Evolutionary conservation across 176 grass and related monocot genomes (phyloP).

Genomic region (Puya raimondii): DNA sequence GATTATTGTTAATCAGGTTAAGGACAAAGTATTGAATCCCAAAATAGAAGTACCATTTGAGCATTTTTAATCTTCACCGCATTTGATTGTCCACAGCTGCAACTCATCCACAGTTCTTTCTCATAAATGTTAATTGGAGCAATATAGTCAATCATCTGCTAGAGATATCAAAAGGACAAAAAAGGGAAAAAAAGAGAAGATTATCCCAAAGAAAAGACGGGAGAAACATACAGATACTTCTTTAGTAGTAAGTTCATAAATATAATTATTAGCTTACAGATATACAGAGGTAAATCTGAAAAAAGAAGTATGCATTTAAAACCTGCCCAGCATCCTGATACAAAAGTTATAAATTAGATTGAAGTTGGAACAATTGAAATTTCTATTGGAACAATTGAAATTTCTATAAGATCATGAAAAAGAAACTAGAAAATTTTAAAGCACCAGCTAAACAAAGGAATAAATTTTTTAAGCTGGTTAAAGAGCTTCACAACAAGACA

Average conservation of each 20-base stretch:
- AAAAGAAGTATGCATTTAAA: background rate
- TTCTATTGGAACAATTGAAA: background rate
- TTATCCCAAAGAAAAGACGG: background rate
- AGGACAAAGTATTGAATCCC: slow-evolving; percentile 14
- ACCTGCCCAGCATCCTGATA: background rate
- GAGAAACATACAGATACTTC: background rate
- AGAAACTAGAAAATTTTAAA: background rate
- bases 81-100: slow-evolving; percentile 25
- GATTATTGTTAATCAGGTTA: background rate
- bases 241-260: background rate
- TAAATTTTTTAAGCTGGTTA: too few relatives aligned
- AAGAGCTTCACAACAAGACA: too few relatives aligned
- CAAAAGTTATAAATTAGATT: background rate
- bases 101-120: slow-evolving; percentile 25
- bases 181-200: background rate
- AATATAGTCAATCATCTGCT: slow-evolving; percentile 43
- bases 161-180: slow-evolving; percentile 1
- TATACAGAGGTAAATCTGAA: background rate
- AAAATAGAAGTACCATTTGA: slow-evolving; percentile 45
- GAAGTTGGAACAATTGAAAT: too few relatives aligned
- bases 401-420: background rate
- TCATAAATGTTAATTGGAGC: slow-evolving; percentile 23
- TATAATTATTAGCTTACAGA: background rate
- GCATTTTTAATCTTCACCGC: slow-evolving; percentile 24
- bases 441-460: background rate